phyloP scores from a whole-genome alignment of 495 filamentous ascomycete genomes.

The Penicillium cinerascens region DNA sequence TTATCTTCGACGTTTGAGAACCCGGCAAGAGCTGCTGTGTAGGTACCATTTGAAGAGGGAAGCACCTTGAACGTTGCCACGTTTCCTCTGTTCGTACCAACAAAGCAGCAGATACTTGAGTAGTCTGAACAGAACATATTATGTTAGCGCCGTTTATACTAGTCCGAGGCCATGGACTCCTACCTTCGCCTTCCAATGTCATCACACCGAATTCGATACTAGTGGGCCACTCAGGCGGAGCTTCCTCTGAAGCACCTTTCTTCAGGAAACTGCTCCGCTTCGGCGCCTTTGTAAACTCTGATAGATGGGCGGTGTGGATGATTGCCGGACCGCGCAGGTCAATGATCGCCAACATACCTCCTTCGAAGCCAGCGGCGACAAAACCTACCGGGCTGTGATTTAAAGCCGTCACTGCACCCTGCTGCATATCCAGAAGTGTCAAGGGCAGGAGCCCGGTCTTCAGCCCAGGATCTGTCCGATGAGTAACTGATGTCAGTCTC shows the following conservation, averaged over 20 bases:
- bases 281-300: slow-evolving; percentile 62
- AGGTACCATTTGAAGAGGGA: slow-evolving; percentile 64
- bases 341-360: slow-evolving; percentile 71
- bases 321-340: slow-evolving; percentile 85
- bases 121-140: slow-evolving; percentile 52
- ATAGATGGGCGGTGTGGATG: slow-evolving; percentile 68
- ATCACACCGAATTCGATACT: slow-evolving; percentile 87
- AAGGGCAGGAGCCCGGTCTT: slow-evolving; percentile 80
- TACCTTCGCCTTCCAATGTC: slow-evolving; percentile 83
- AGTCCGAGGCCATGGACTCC: background rate
- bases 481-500: slow-evolving; percentile 65
- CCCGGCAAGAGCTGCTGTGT: slow-evolving; percentile 70
- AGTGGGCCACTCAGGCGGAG: slow-evolving; percentile 66
- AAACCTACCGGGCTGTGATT: slow-evolving; percentile 90
- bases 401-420: slow-evolving; percentile 72
- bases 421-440: slow-evolving; percentile 74
- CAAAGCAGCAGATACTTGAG: slow-evolving; percentile 88
- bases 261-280: slow-evolving; percentile 68
- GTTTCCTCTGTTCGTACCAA: slow-evolving; percentile 80
- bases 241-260: slow-evolving; percentile 41
- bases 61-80: slow-evolving; percentile 87
- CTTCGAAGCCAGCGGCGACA: slow-evolving; percentile 78
- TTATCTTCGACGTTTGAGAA: slow-evolving; percentile 61
- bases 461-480: slow-evolving; percentile 72
- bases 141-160: background rate